Base-by-base conservation (phyloP, 495 filamentous ascomycete genomes). In the Podospora bellae-mahoneyi region DNA sequence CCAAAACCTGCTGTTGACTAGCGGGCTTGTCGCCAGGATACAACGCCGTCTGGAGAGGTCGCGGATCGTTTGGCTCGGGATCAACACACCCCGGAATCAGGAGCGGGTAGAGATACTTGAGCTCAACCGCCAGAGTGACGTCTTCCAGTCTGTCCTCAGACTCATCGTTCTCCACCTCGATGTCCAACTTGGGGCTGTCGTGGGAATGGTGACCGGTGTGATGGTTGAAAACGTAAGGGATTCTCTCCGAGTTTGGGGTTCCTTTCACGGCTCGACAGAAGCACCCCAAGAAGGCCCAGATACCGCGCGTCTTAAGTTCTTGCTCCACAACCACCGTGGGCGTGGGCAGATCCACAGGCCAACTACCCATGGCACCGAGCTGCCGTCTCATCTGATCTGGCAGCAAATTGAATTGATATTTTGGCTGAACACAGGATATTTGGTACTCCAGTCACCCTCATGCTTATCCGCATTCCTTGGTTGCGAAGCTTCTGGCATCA, bases 101-200 rank as follows among this genome's bases (percentile, higher is more conserved):
- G 4, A 65, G 70, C 16, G 69, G 32, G 48, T 72, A 54, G 60
- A 74, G 34, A 26, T 74, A 63, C 30, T 63, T 63, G 30, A 63
- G 16, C 44, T 55, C 60, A 30, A 63, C 34, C 10, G 61, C 61
- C 4, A 63, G 16, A 2, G 61, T 63, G 18, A 63, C 10, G 30
- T 63, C 61, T 63, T 63, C 30, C n/a, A 32, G 61, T 13, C n/a
- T 28, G 34, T 63, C 61, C 15, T 16, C 32, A 26, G 19, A 63
- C 55, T 58, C 19, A 20, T 58, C 55, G n/a, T n/a, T 26, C 6
- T 58, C 23, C 55, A 23, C 5, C n/a, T 58, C 55, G 55, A n/a
- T 32, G 30, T 32, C 30, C 7, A 32, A 32, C 7, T 32, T 32
- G 30, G 30, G 30, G 30, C 30, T 32, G 30, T 6, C 3, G 30